These are phyloP conservation scores for Solanum megistacrolobum DNA, from an alignment of 257 asterid species.

Conservation along the genomic window DNA sequence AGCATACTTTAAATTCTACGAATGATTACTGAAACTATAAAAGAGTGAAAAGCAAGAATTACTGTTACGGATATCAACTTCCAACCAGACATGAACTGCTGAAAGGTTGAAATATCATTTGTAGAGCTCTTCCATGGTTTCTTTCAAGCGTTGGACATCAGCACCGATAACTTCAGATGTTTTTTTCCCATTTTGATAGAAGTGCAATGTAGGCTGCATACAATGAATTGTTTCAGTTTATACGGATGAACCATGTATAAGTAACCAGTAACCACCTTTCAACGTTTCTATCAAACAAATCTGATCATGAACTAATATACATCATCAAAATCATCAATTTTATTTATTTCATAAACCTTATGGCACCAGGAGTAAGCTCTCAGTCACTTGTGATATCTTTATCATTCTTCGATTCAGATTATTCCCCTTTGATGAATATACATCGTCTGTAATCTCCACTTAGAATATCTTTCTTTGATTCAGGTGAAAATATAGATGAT, in stretches of 20 bases:
- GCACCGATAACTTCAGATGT: constrained; percentile 74
- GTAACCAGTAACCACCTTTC: neutral
- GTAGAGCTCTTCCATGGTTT: constrained; percentile 71
- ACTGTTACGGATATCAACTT: neutral
- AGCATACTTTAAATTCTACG: neutral
- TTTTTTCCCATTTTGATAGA: constrained; percentile 78
- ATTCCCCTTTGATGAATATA: neutral
- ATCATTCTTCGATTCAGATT: neutral
- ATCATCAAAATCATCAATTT: neutral
- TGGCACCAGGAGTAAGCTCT: neutral
- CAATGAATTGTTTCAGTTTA: neutral
- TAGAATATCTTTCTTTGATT: neutral
- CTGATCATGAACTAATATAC: neutral
- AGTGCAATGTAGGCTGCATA: constrained; percentile 87
- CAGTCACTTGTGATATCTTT: neutral
- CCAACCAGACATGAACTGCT: neutral
- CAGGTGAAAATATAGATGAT: neutral
- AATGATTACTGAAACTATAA: neutral
- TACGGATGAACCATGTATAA: neutral
- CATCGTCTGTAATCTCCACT: neutral
- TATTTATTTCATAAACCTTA: neutral
- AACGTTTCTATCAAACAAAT: neutral
- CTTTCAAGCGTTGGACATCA: constrained; percentile 60
- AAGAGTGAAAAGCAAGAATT: neutral
- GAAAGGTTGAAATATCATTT: constrained; percentile 21